These are phyloP conservation scores for Pythium myriotylum DNA, from an alignment of 352 stramenopile species.

Conservation along the genomic window DNA sequence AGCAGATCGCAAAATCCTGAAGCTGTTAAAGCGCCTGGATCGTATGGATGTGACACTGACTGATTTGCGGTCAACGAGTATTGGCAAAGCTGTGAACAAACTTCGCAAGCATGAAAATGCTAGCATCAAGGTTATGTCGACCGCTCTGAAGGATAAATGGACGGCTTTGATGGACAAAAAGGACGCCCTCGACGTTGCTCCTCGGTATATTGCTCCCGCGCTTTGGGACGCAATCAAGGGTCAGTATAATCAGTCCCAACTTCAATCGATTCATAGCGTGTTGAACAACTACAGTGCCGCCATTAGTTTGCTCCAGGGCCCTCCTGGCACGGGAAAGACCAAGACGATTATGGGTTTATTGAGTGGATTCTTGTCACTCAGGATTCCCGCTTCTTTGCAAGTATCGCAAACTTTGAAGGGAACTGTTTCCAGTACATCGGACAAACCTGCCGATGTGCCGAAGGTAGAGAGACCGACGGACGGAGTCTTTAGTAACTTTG, in stretches of 20 bases:
- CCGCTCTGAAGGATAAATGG: conserved; percentile 78
- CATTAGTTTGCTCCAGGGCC: conserved; percentile 93
- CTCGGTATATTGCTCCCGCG: conserved; percentile 60
- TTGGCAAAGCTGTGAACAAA: conserved; percentile 86
- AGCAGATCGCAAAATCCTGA: conserved; percentile 46
- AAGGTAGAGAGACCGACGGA: not conserved
- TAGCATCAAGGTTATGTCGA: conserved; percentile 49
- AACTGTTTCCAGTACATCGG: not conserved
- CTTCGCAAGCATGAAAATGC: conserved; percentile 73
- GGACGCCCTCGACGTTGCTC: conserved; percentile 54
- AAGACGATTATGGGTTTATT: conserved; percentile 90
- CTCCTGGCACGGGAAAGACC: conserved; percentile 95
- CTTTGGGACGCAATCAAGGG: conserved; percentile 75
- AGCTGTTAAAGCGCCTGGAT: conserved; percentile 65
- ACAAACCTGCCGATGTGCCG: conserved; percentile 5
- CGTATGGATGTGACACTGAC: conserved; percentile 78
- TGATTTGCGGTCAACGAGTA: conserved; percentile 82
- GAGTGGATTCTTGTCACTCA: conserved; percentile 71
- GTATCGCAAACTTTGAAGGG: conserved; percentile 24
- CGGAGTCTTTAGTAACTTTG: conserved; percentile 53
- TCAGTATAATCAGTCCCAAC: conserved; percentile 86
- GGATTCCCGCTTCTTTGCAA: conserved; percentile 51
- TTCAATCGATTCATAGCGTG: conserved; percentile 87
- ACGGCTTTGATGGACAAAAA: conserved; percentile 71
- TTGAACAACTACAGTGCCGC: conserved; percentile 87